Percentiles rank a stretch among this genome's conserved stretches.
Conservation (phyloP, 192 early-diverging fungal species). For the Phycomyces blakesleeanus region DNA sequence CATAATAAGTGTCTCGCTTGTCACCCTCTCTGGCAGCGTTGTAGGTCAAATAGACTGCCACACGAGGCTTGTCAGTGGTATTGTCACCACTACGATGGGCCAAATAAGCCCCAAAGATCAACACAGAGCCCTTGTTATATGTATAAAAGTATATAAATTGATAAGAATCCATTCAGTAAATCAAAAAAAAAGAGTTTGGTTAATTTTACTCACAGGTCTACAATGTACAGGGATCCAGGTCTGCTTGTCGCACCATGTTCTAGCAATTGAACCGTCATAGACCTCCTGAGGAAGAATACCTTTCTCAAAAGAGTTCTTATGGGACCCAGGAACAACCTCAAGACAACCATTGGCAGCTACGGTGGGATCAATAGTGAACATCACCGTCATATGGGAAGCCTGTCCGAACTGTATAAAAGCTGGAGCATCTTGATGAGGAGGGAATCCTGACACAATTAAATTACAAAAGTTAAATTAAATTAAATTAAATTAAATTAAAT, state of each 20-base stretch:
- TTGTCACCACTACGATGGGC: constrained; percentile 55
- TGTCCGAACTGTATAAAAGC: constrained; percentile 59
- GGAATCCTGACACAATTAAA: constrained; percentile 33
- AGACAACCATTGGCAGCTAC: constrained; percentile 55
- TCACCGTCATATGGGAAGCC: constrained; percentile 49
- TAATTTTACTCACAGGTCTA: constrained; percentile 29
- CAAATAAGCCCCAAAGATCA: constrained; percentile 63
- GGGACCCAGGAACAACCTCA: constrained; percentile 53
- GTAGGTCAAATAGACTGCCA: constrained; percentile 60
- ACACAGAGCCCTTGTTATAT: constrained; percentile 54
- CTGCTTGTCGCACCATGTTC: constrained; percentile 45
- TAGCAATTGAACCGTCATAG: constrained; percentile 40
- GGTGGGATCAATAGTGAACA: constrained; percentile 56
- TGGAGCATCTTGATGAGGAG: constrained; percentile 58
- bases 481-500: too few species aligned
- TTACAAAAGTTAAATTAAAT: neutral
- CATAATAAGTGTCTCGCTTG: constrained; percentile 54
- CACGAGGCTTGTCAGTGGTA: constrained; percentile 43
- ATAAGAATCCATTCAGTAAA: neutral
- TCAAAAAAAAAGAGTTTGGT: neutral
- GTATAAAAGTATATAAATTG: too few species aligned
- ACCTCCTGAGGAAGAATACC: constrained; percentile 43
- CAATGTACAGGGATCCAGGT: constrained; percentile 56
- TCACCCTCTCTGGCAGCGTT: constrained; percentile 55
- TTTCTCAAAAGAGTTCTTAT: constrained; percentile 25